phyloP scores from a whole-genome alignment of 2,329 filamentous ascomycete genomes.

The Talaromyces verruculosus region DNA sequence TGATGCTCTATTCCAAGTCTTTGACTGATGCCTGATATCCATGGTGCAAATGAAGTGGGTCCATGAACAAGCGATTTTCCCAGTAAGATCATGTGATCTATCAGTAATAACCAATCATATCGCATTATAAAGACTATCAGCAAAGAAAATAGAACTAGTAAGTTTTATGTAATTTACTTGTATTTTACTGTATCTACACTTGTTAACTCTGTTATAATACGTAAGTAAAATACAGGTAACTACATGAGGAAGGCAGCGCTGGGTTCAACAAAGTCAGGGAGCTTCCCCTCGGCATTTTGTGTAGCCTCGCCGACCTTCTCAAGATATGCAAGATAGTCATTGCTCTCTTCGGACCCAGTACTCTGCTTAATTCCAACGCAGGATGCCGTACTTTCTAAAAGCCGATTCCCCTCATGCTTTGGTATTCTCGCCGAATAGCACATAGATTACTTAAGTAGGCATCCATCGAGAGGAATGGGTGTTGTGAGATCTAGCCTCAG shows the following conservation, averaged over 20 bases:
- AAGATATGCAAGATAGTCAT: not conserved
- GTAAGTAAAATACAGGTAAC: not conserved
- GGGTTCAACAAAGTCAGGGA: not conserved
- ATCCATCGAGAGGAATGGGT: too few species aligned
- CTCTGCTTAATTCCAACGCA: not conserved
- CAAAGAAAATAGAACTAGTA: not conserved
- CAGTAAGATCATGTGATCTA: not conserved
- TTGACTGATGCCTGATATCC: not conserved
- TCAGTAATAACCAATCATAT: not conserved
- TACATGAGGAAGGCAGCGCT: not conserved
- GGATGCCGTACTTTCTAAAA: not conserved
- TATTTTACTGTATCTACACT: not conserved
- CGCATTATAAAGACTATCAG: not conserved
- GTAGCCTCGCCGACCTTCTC: not conserved
- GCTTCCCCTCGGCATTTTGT: not conserved
- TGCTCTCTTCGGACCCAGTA: not conserved
- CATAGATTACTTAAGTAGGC: too few species aligned
- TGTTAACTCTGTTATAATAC: not conserved
- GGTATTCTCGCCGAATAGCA: too few species aligned
- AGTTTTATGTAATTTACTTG: not conserved
- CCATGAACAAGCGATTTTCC: constrained; percentile 2
- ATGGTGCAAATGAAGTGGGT: constrained; percentile 9
- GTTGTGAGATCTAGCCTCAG: too few species aligned
- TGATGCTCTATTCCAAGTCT: not conserved
- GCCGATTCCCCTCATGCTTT: not conserved